Evolutionary conservation across 768 basidiomycete species (phyloP).

Genomic region (Phlegmacium glaucopus): DNA sequence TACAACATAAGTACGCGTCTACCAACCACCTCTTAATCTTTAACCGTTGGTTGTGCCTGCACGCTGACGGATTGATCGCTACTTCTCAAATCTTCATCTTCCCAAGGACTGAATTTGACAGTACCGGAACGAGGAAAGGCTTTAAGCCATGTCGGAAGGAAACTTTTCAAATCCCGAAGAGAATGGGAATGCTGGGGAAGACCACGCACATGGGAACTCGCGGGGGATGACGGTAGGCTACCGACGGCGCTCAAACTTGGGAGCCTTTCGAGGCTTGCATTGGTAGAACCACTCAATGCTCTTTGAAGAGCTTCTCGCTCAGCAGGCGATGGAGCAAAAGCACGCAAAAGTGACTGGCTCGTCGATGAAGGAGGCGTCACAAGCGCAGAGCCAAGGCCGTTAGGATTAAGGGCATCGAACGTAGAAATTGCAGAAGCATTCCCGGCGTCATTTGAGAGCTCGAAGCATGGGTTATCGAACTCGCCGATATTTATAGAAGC

Average conservation of each 20-base stretch:
- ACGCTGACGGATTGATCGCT: neutral
- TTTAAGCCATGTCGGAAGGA: conserved; percentile 66
- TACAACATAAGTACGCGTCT: no score
- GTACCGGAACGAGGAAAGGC: conserved; percentile 63
- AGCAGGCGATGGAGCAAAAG: conserved; percentile 84
- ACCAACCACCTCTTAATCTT: no score
- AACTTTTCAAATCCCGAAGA: conserved; percentile 26
- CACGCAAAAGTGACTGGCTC: conserved; percentile 57
- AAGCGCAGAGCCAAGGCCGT: conserved; percentile 40
- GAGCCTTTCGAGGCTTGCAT: conserved; percentile 72
- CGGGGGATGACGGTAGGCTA: conserved; percentile 68
- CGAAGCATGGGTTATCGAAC: no score
- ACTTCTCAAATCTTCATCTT: conserved; percentile 54
- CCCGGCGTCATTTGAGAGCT: conserved; percentile 1
- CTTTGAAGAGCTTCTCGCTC: conserved; percentile 84
- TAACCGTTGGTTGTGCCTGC: no score
- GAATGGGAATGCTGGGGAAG: conserved; percentile 23
- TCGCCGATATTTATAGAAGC: no score
- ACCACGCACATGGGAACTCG: conserved; percentile 41
- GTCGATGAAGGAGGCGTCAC: conserved; percentile 38
- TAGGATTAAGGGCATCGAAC: conserved; percentile 62
- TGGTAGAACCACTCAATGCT: conserved; percentile 70
- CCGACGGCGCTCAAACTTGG: conserved; percentile 77
- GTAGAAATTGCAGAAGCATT: conserved; percentile 15
- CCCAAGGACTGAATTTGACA: conserved; percentile 80